These are phyloP conservation scores for Phytophthora meadii DNA, from an alignment of 352 stramenopile genomes.

Conservation along the genomic window DNA sequence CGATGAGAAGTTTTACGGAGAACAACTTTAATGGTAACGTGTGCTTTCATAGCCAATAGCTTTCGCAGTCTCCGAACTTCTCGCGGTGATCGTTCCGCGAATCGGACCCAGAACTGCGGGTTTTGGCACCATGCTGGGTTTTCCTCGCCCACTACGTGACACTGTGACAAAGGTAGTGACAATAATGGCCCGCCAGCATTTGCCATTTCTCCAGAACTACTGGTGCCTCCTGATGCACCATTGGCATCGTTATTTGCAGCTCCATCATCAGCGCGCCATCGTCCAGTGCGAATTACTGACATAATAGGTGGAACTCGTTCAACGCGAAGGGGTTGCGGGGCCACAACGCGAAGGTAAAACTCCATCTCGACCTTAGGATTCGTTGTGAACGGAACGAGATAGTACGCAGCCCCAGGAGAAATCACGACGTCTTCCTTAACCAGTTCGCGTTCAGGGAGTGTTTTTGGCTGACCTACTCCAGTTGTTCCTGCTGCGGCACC, in stretches of 20 bases:
- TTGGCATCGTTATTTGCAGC: constrained; percentile 39
- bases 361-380: constrained; percentile 88
- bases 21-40: constrained; percentile 76
- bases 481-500: neutral
- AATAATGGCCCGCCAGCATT: constrained; percentile 80
- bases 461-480: constrained; percentile 26
- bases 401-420: constrained; percentile 76
- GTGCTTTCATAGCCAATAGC: constrained; percentile 41
- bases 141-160: constrained; percentile 49
- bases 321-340: constrained; percentile 69
- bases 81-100: constrained; percentile 40
- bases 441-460: constrained; percentile 82
- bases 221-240: constrained; percentile 36
- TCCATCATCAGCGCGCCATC: constrained; percentile 63
- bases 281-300: constrained; percentile 69
- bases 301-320: constrained; percentile 76
- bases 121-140: constrained; percentile 88
- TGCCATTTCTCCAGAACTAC: constrained; percentile 55
- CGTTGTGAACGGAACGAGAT: constrained; percentile 85
- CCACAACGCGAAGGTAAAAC: constrained; percentile 91
- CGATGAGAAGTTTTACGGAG: constrained; percentile 78
- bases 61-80: constrained; percentile 24
- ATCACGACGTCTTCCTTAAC: constrained; percentile 77
- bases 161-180: constrained; percentile 39
- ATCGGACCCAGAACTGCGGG: constrained; percentile 87